A percentile compares a stretch with the other conserved stretches of the same genome.
Evolutionary conservation across 176 grass and related monocot species (phyloP).

Genomic region (Carex littledalei): DNA sequence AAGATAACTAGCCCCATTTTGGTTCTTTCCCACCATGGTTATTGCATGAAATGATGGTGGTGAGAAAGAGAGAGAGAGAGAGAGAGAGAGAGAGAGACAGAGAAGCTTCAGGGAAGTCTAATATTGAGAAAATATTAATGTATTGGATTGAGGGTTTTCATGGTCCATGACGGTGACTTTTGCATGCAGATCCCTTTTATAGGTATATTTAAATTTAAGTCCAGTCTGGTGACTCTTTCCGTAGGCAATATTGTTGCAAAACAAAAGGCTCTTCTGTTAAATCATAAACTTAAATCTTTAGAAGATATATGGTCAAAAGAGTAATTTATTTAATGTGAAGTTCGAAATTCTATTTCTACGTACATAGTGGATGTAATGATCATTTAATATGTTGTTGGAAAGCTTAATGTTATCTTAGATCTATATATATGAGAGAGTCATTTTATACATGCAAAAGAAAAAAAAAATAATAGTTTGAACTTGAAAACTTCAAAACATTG

Average conservation of each 20-base stretch:
- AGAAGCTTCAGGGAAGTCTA: background rate
- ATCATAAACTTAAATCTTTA: no score
- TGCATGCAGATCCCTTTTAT: background rate
- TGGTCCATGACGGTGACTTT: conserved; percentile 19
- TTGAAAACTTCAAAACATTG: no score
- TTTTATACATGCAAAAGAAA: no score
- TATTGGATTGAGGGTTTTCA: background rate
- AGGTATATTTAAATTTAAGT: background rate
- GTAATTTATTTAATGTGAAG: no score
- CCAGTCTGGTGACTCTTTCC: background rate
- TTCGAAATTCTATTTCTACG: no score
- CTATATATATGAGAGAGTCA: no score
- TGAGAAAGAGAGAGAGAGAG: conserved; percentile 1
- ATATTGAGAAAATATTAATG: conserved; percentile 6
- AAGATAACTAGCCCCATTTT: conserved; percentile 37
- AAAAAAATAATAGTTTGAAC: no score
- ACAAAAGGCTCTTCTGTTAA: background rate
- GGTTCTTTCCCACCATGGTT: conserved; percentile 43
- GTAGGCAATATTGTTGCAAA: background rate
- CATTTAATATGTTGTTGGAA: no score
- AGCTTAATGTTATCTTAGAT: no score
- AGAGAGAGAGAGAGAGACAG: conserved; percentile 1
- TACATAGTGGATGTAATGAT: no score
- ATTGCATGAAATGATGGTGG: background rate
- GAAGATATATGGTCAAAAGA: no score